phyloP scores from a whole-genome alignment of 2,329 filamentous ascomycete genomes.

The Dactylellina drechsleri region DNA sequence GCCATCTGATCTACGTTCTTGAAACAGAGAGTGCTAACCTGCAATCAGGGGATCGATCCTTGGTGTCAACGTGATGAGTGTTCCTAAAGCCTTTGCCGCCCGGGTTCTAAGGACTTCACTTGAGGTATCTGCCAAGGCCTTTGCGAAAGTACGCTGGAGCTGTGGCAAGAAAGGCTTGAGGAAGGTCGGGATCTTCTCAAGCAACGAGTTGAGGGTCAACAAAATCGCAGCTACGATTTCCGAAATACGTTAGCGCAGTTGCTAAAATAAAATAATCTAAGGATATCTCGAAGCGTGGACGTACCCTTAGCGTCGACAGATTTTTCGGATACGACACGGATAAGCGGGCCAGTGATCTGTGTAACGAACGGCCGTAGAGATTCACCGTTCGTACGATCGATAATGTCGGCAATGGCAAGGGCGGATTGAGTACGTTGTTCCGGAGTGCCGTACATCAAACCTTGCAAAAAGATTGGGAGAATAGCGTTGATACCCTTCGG shows the following conservation, averaged over 20 bases:
- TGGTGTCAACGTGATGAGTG: constrained; percentile 92
- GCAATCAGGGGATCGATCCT: constrained; percentile 92
- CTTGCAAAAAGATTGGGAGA: constrained; percentile 95
- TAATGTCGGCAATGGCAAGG: constrained; percentile 91
- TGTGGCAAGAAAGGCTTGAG: constrained; percentile 97
- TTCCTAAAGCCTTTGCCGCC: constrained; percentile 92
- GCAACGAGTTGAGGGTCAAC: constrained; percentile 88
- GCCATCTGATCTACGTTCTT: constrained; percentile 1
- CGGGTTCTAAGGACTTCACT: constrained; percentile 87
- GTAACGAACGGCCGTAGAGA: constrained; percentile 94
- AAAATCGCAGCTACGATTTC: constrained; percentile 77
- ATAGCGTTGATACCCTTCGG: constrained; percentile 98
- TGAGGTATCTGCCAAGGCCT: constrained; percentile 90
- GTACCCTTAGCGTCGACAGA: constrained; percentile 88
- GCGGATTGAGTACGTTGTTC: constrained; percentile 93
- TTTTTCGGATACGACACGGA: constrained; percentile 95
- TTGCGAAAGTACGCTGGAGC: constrained; percentile 94
- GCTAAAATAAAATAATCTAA: not conserved
- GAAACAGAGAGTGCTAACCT: constrained; percentile 59
- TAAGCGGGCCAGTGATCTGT: constrained; percentile 95
- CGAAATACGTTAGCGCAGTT: not conserved
- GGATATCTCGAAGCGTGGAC: constrained; percentile 15
- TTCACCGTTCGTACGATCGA: constrained; percentile 88
- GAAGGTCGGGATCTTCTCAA: constrained; percentile 95
- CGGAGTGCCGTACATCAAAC: constrained; percentile 92